Evolutionary conservation across 306 rosid genomes (phyloP).

Genomic region (Aeschynomene evenia): DNA sequence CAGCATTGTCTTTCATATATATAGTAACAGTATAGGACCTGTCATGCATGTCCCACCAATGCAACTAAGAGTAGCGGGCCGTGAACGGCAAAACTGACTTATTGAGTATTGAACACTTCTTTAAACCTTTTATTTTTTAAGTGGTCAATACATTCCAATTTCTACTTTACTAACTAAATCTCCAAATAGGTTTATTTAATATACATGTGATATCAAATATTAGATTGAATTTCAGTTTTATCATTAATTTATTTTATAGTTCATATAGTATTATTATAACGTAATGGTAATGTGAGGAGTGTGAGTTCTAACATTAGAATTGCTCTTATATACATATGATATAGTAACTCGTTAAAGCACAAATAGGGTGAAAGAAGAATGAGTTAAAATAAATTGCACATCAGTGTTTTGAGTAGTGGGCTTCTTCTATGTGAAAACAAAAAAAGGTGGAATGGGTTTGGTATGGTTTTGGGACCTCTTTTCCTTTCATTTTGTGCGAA

Average conservation of each 20-base stretch:
- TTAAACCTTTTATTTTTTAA: not conserved
- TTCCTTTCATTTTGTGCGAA: not conserved
- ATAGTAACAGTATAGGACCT: no score
- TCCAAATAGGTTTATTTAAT: no score
- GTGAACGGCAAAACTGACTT: slow-evolving; percentile 39
- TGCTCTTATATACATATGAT: no score
- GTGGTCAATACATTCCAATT: not conserved
- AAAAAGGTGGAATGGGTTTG: not conserved
- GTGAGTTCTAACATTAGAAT: no score
- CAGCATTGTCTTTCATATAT: not conserved
- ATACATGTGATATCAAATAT: no score
- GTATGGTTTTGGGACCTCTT: not conserved
- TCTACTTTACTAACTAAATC: not conserved
- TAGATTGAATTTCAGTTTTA: no score
- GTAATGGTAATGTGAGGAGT: no score
- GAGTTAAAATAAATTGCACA: not conserved
- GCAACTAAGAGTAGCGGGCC: slow-evolving; percentile 39
- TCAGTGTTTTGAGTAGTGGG: not conserved
- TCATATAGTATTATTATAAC: no score
- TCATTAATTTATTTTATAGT: no score
- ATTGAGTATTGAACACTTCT: slow-evolving; percentile 7
- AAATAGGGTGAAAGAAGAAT: not conserved
- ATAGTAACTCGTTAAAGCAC: no score
- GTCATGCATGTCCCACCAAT: slow-evolving; percentile 21
- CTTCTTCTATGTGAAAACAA: not conserved